Percentiles rank a stretch among this genome's conserved stretches.
Conservation (phyloP, 345 rosid genomes). For the Bruguiera gymnorhiza region DNA sequence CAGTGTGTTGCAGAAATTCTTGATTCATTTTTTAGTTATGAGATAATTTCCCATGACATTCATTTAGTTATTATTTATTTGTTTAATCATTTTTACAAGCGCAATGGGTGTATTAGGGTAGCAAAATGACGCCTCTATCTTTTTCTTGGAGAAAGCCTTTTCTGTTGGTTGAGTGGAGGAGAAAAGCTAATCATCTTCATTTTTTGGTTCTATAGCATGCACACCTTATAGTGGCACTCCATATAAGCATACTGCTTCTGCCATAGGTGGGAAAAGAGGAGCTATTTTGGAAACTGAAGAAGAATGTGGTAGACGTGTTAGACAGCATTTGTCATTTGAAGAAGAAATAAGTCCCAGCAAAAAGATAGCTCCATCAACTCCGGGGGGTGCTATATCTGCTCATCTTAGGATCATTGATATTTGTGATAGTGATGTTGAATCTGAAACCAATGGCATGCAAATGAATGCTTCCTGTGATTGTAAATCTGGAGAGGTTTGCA, state of each 20-base stretch:
- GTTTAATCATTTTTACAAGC: no score
- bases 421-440: conserved; percentile 50
- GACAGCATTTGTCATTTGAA: conserved; percentile 44
- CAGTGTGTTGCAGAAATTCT: no score
- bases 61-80: no score
- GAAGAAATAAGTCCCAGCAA: conserved; percentile 31
- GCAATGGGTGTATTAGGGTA: not conserved
- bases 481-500: conserved; percentile 5
- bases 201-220: not conserved
- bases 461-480: not conserved
- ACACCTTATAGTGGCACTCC: conserved; percentile 24
- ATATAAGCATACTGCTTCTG: conserved; percentile 15
- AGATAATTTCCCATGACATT: no score
- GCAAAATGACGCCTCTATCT: not conserved
- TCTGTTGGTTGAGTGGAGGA: conserved; percentile 7
- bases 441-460: not conserved
- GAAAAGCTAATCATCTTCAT: not conserved
- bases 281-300: conserved; percentile 7
- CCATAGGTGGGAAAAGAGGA: conserved; percentile 17
- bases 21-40: no score
- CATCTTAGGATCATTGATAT: conserved; percentile 37
- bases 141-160: not conserved
- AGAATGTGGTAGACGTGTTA: conserved; percentile 23
- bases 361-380: conserved; percentile 48
- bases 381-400: conserved; percentile 21